Percentiles rank a stretch among this genome's conserved stretches.
Evolutionary conservation across 2,329 filamentous ascomycete genomes (phyloP).

Genomic region (Claviceps maximensis): DNA sequence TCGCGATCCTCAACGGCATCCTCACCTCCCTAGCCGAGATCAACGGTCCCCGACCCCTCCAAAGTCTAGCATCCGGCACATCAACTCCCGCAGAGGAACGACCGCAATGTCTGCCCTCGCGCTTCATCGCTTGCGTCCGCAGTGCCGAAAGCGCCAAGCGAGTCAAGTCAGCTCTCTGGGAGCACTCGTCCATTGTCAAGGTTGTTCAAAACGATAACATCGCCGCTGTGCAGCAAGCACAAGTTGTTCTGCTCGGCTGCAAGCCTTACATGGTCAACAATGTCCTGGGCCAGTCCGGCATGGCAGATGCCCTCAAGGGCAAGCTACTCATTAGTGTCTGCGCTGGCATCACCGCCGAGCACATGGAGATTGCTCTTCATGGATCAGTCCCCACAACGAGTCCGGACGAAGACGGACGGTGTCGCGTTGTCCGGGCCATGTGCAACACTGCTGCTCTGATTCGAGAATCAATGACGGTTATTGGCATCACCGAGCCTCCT

Average conservation of each 20-base stretch:
- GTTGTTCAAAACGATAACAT: slow-evolving; percentile 63
- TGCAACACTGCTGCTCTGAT: slow-evolving; percentile 74
- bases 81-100: slow-evolving; percentile 33
- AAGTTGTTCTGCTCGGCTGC: slow-evolving; percentile 66
- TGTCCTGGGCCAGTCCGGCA: slow-evolving; percentile 53
- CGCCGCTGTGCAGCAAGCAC: slow-evolving; percentile 49
- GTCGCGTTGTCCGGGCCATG: slow-evolving; percentile 64
- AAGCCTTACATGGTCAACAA: slow-evolving; percentile 64
- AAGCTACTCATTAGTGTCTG: slow-evolving; percentile 76
- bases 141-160: slow-evolving; percentile 55
- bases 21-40: slow-evolving; percentile 52
- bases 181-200: slow-evolving; percentile 48
- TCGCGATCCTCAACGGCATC: slow-evolving; percentile 71
- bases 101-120: slow-evolving; percentile 49
- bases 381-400: slow-evolving; percentile 35
- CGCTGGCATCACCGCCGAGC: slow-evolving; percentile 58
- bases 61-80: slow-evolving; percentile 27
- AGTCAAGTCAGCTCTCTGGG: slow-evolving; percentile 51
- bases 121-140: slow-evolving; percentile 71
- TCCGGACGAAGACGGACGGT: slow-evolving; percentile 34
- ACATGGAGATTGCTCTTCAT: slow-evolving; percentile 54
- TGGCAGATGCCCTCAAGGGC: slow-evolving; percentile 58
- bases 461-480: slow-evolving; percentile 70
- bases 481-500: slow-evolving; percentile 48
- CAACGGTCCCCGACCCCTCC: slow-evolving; percentile 32